Evolutionary conservation across 805 yeast species (phyloP).

Genomic region (Komagataella kurtzmanii): DNA sequence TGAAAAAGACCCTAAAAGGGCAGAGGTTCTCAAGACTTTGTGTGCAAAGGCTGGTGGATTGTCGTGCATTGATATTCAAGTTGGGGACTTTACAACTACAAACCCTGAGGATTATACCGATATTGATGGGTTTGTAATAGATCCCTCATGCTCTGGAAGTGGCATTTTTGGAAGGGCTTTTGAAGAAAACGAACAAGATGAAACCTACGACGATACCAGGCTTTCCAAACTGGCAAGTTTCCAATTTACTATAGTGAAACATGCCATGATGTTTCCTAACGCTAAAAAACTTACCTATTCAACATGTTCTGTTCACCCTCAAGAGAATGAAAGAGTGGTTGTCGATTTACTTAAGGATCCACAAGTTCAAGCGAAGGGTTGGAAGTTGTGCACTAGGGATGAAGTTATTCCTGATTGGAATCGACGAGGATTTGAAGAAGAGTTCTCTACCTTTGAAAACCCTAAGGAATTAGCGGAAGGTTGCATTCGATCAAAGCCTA

Average conservation of each 20-base stretch:
- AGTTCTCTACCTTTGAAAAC: constrained; percentile 38
- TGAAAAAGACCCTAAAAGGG: constrained; percentile 71
- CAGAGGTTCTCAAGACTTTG: constrained; percentile 63
- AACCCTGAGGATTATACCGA: constrained; percentile 45
- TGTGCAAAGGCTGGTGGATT: constrained; percentile 60
- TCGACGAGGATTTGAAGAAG: constrained; percentile 66
- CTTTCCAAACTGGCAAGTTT: constrained; percentile 68
- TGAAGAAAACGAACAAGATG: constrained; percentile 38
- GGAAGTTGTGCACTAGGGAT: constrained; percentile 51
- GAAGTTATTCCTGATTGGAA: constrained; percentile 78
- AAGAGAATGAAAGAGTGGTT: constrained; percentile 91
- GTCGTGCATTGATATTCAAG: constrained; percentile 25
- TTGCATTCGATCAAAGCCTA: constrained; percentile 76
- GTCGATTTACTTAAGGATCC: constrained; percentile 58
- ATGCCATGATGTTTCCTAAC: constrained; percentile 71
- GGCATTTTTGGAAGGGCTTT: constrained; percentile 90
- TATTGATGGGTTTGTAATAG: constrained; percentile 77
- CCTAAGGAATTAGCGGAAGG: constrained; percentile 61
- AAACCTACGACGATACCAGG: constrained; percentile 31
- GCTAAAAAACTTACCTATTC: constrained; percentile 79
- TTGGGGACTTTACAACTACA: constrained; percentile 49
- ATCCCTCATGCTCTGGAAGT: constrained; percentile 96
- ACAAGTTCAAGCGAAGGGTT: constrained; percentile 52
- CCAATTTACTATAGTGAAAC: constrained; percentile 79
- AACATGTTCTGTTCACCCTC: constrained; percentile 89